phyloP scores from a whole-genome alignment of 148 eudicot species.

The Suaeda aralocaspica region DNA sequence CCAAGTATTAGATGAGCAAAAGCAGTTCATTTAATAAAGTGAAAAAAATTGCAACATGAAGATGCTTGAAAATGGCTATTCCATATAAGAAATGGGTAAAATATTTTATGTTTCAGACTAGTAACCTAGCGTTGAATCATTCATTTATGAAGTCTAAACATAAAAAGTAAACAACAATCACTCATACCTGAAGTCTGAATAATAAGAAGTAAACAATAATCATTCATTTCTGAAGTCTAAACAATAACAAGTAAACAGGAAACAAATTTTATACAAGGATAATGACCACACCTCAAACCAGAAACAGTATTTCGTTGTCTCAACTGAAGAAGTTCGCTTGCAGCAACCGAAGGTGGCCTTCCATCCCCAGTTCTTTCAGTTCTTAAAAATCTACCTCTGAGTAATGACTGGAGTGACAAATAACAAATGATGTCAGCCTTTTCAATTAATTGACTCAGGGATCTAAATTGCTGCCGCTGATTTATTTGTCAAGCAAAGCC shows the following conservation, averaged over 20 bases:
- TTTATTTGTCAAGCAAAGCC: neutral
- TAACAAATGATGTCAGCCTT: conserved; percentile 15
- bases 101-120: too few species aligned
- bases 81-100: too few species aligned
- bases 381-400: conserved; percentile 96
- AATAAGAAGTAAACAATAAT: neutral
- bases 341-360: conserved; percentile 76
- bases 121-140: too few species aligned
- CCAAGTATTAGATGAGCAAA: neutral
- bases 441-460: neutral
- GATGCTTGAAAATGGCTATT: too few species aligned
- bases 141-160: too few species aligned
- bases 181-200: too few species aligned
- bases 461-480: neutral
- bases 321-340: conserved; percentile 76
- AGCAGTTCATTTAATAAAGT: neutral
- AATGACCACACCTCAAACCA: conserved; percentile 66
- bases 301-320: conserved; percentile 95
- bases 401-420: conserved; percentile 61
- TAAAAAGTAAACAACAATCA: too few species aligned
- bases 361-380: conserved; percentile 85
- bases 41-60: neutral
- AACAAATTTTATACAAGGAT: conserved; percentile 10
- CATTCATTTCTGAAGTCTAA: too few species aligned
- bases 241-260: neutral